These are phyloP conservation scores for Paramecium octaurelia DNA, from an alignment of 73 alveolate species.

Conservation along the genomic window DNA sequence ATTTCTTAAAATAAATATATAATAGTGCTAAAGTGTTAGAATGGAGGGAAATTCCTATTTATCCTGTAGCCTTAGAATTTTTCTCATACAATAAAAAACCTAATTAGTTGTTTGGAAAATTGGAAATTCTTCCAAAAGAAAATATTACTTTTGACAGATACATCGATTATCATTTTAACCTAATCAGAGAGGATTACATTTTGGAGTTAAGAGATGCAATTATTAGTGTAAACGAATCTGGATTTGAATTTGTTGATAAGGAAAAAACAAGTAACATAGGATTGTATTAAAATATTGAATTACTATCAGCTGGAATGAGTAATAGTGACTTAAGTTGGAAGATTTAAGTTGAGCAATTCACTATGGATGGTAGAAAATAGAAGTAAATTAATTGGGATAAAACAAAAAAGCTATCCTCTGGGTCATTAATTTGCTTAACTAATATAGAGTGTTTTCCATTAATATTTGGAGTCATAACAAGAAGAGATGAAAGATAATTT, in stretches of 20 bases:
- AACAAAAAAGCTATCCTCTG: neutral
- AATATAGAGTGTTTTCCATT: neutral
- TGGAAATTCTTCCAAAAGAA: neutral
- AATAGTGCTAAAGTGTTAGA: neutral
- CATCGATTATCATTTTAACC: neutral
- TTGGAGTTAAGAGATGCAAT: neutral
- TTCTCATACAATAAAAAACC: neutral
- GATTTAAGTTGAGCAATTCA: neutral
- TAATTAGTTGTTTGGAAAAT: neutral
- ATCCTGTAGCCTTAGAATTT: neutral
- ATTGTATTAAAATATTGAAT: neutral
- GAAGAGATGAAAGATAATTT: neutral
- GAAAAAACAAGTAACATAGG: neutral
- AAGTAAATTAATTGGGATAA: neutral
- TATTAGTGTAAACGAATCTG: neutral
- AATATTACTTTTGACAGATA: neutral
- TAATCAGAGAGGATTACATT: neutral
- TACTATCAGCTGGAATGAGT: neutral
- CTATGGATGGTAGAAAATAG: neutral
- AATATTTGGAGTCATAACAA: neutral
- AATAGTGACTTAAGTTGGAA: neutral
- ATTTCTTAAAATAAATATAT: neutral
- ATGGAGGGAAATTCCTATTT: neutral
- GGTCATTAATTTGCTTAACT: neutral
- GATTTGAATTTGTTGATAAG: neutral